Percentiles rank a stretch among this genome's conserved stretches.
These are phyloP conservation scores for Wickerhamiella sergipiensis DNA, from an alignment of 805 yeast species.

Conservation along the genomic window DNA sequence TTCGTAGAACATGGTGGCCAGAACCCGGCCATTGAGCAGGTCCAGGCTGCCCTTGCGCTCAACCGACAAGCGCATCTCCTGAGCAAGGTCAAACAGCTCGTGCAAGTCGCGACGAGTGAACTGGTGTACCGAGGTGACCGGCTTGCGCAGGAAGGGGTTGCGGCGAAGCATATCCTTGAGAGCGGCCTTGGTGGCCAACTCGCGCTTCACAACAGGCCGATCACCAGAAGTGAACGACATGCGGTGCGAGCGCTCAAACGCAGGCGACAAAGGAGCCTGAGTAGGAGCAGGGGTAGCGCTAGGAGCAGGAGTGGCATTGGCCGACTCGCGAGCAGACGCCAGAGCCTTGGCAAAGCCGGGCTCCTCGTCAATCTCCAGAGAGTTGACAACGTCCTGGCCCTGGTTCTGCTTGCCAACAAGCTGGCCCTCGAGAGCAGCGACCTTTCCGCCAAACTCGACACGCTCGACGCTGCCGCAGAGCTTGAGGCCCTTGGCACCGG, in stretches of 20 bases:
- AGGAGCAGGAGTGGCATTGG: background rate
- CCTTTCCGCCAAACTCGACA: slow-evolving; percentile 63
- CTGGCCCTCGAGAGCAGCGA: slow-evolving; percentile 75
- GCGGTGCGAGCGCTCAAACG: slow-evolving; percentile 25
- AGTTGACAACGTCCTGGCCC: slow-evolving; percentile 45
- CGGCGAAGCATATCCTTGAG: slow-evolving; percentile 66
- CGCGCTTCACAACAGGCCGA: slow-evolving; percentile 20
- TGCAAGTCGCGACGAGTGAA: slow-evolving; percentile 82
- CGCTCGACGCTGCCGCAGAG: slow-evolving; percentile 79
- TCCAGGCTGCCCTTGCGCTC: slow-evolving; percentile 94
- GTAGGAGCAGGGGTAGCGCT: slow-evolving; percentile 11
- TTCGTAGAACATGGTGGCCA: slow-evolving; percentile 94
- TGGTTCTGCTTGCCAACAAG: slow-evolving; percentile 32
- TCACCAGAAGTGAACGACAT: slow-evolving; percentile 17
- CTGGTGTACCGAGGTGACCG: slow-evolving; percentile 78
- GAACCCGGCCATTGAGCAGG: slow-evolving; percentile 73
- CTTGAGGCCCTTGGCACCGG: slow-evolving; percentile 34
- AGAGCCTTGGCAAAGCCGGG: slow-evolving; percentile 9
- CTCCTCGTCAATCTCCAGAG: slow-evolving; percentile 23
- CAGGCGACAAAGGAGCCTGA: slow-evolving; percentile 11
- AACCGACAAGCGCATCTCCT: slow-evolving; percentile 92
- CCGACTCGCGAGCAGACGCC: slow-evolving; percentile 5
- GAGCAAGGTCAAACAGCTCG: slow-evolving; percentile 88
- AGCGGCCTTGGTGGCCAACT: slow-evolving; percentile 45
- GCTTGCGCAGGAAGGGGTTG: slow-evolving; percentile 83